Percentiles rank a stretch among this genome's conserved stretches.
Conservation (phyloP, 2,329 filamentous ascomycete species). For the Aspergillus novofumigatus region DNA sequence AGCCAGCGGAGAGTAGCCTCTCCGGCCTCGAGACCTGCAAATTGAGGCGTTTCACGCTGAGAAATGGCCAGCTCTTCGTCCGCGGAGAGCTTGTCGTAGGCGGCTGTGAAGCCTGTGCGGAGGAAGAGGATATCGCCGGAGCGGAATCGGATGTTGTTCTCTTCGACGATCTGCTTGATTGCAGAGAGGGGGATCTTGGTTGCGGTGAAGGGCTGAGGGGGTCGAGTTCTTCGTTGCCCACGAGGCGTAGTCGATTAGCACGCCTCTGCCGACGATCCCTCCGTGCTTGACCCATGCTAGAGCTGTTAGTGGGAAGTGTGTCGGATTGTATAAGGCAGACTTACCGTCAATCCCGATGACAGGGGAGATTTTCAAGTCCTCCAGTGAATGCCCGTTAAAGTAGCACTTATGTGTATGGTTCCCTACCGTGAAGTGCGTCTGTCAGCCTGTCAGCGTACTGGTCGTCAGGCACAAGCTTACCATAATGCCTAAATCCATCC, state of each 20-base stretch:
- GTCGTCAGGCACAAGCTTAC: conserved; percentile 5
- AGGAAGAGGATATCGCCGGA: conserved; percentile 56
- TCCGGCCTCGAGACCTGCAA: conserved; percentile 47
- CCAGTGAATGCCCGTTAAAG: conserved; percentile 40
- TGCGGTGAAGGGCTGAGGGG: conserved; percentile 38
- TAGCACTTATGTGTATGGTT: conserved; percentile 41
- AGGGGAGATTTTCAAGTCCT: conserved; percentile 33
- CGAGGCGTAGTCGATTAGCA: conserved; percentile 45
- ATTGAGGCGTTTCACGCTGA: conserved; percentile 17
- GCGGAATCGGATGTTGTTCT: conserved; percentile 38
- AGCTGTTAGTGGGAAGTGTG: background rate
- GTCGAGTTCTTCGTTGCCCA: conserved; percentile 41
- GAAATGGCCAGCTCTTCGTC: conserved; percentile 38
- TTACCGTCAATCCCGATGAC: conserved; percentile 42
- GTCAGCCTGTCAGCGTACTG: conserved; percentile 2
- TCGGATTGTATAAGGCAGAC: background rate
- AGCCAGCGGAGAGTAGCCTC: conserved; percentile 52
- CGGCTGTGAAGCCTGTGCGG: conserved; percentile 50
- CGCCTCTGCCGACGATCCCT: conserved; percentile 45
- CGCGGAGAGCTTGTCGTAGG: conserved; percentile 36
- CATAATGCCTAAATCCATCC: conserved; percentile 39
- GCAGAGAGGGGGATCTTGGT: conserved; percentile 42
- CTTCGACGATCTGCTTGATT: conserved; percentile 43
- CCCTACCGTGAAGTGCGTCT: conserved; percentile 22
- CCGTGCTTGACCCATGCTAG: conserved; percentile 36